Base-by-base conservation (phyloP, 768 basidiomycete species). In the Auricularia auricula-judae region DNA sequence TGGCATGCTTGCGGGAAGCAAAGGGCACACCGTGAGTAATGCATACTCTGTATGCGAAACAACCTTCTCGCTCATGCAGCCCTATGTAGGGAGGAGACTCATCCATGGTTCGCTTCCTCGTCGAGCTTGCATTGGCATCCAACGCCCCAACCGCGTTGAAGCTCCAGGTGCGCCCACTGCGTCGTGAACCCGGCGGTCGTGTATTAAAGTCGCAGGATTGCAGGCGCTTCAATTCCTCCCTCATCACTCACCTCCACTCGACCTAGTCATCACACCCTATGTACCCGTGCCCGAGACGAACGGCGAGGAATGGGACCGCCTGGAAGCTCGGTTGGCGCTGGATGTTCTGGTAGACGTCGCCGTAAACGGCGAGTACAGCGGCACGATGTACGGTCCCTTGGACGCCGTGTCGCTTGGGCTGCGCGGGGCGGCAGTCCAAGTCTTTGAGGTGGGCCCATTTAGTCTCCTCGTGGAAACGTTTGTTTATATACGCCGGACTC, bases 291-390 rank as follows among this genome's bases (percentile, higher is more conserved):
- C 90, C 65, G 85, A 91, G 74, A 82, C 95, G 63, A 83, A 90
- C 66, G 92, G 92, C 7, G 93, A 96, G 75, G 93, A 96, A 71
- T 93, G 91, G 91, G 91, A 95, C 72, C 82, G 93, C 23, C 73
- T 96, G 29, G 89, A 93, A 65, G 80, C 85, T 3, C 82, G 88
- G 16, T 87, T 91, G 3, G 90, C 91, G 0, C 81, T 96, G 4
- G 89, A 94, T 66, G 89, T 84, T 0, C 81, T 97, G 11, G 84
- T 96, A 0, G 87, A 91, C 66, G 81, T 93, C 16, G 85, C 86
- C 11, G 77, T 98, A 44, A 87, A 96, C 64, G 96, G 95, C 1
- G 95, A 97, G 76, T 89, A 91, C 72, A 85, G 88, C 68, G 85
- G 87, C n/a, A 62, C 29, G 47, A 69, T 75, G 23, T 68, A 80